phyloP scores from a whole-genome alignment of 495 filamentous ascomycete species.

The Tuber brumale region DNA sequence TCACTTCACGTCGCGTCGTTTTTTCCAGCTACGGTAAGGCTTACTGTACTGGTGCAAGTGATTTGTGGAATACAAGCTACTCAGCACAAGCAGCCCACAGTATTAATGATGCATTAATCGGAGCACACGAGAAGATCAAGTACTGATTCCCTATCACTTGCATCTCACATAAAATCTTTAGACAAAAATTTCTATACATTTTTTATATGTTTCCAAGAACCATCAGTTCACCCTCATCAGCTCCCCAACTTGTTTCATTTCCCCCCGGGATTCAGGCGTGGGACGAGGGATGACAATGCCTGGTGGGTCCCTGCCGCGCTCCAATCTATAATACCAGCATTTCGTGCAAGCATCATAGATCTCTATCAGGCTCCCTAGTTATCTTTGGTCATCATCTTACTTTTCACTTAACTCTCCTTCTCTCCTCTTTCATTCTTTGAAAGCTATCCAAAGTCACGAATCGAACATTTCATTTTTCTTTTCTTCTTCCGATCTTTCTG shows the following conservation, averaged over 20 bases:
- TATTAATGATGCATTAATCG: not conserved
- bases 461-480: not conserved
- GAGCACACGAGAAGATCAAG: not conserved
- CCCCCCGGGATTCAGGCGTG: not conserved
- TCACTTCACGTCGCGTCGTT: conserved; percentile 29
- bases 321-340: too few species aligned
- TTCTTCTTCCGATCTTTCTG: not conserved
- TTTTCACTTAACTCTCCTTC: not conserved
- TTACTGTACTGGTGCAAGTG: not conserved
- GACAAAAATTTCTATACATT: not conserved
- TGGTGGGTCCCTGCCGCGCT: not conserved
- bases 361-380: not conserved
- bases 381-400: not conserved
- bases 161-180: not conserved
- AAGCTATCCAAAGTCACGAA: not conserved
- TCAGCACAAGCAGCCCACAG: not conserved
- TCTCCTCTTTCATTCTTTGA: not conserved
- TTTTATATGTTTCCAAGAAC: not conserved
- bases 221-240: not conserved
- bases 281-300: not conserved
- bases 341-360: not conserved
- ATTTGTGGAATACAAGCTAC: not conserved
- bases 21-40: not conserved
- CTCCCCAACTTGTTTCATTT: not conserved
- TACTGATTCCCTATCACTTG: not conserved